Base-by-base conservation (phyloP, 2,329 filamentous ascomycete genomes). In the Pezizomycotina sp. region DNA sequence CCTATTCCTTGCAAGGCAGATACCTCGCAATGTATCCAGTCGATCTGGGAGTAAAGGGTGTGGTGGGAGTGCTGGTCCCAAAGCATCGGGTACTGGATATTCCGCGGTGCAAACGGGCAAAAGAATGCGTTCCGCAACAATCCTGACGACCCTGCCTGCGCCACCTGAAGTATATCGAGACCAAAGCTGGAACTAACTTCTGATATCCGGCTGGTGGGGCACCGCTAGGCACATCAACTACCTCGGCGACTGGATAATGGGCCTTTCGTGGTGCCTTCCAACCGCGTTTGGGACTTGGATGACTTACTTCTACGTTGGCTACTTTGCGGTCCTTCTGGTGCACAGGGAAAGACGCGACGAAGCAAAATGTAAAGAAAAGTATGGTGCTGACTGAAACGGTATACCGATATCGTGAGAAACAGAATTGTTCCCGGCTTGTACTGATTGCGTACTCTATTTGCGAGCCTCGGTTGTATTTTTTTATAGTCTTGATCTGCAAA, bases 121-220 rank as follows among this genome's bases (percentile, higher is more conserved):
- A 95, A 95, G 72, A 92, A 93, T 60, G 68, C 69, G 15, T 95
- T 95, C 72, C 74, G 89, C 41, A 91, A 72, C 22, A 72, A 93
- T 56, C 84, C 84, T 18, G 64, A 75, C 20, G 80, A 92, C 53
- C 78, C 83, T 0, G 66, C 20, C 71, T 93, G 37, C 67, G 71
- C 26, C 76, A 92, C 53, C 71, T 93, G 49, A 71, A 77, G 54
- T 92, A 77, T 58, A 83, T 95, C 43, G 65, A 89, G 61, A 95
- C 86, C 6, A 73, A 74, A 53, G 66, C 71, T 2, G 86, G 86
- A 33, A 83, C 78, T 39, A 78, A 49, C 69, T 93, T 19, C 66
- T 93, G 47, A 73, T 74, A 3, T 77, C 78, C 1, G 86, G 86
- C 37, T 95, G 86, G 86, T 93, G 86, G 86, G 86, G 86, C 27